phyloP scores from a whole-genome alignment of 2,329 filamentous ascomycete genomes.

The Seiridium cupressi region DNA sequence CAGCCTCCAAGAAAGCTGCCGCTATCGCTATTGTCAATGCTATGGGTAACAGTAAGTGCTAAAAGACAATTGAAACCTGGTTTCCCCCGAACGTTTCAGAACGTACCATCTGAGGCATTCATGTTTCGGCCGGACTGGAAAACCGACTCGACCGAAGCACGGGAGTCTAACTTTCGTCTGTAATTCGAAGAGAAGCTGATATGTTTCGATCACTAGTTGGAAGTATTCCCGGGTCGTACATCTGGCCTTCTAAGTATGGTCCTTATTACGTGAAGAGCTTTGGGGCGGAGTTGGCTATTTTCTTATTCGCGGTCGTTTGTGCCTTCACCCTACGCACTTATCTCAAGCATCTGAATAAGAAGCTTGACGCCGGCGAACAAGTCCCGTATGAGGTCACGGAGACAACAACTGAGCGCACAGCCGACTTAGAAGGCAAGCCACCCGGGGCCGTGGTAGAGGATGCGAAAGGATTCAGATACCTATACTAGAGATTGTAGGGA shows the following conservation, averaged over 20 bases:
- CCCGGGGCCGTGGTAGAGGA: background rate
- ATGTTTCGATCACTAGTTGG: background rate
- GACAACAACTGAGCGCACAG: background rate
- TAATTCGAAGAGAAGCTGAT: no score
- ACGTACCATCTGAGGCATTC: no score
- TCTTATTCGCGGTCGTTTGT: background rate
- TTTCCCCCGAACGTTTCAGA: no score
- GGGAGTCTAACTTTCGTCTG: no score
- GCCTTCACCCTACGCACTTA: background rate
- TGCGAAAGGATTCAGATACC: slow-evolving; percentile 3
- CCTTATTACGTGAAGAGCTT: slow-evolving; percentile 4
- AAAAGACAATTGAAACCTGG: no score
- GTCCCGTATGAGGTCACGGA: slow-evolving; percentile 1
- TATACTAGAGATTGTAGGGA: background rate
- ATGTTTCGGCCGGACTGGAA: no score
- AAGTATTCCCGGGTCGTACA: background rate
- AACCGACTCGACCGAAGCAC: no score
- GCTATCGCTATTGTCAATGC: slow-evolving; percentile 4
- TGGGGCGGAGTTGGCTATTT: background rate
- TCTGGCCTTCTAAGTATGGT: slow-evolving; percentile 2
- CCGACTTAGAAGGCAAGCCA: background rate
- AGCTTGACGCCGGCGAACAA: background rate
- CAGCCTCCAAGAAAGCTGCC: background rate
- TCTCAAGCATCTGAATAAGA: background rate
- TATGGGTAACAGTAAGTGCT: background rate